phyloP scores from a whole-genome alignment of 2,329 filamentous ascomycete genomes.

The Harringtonia aguacate region DNA sequence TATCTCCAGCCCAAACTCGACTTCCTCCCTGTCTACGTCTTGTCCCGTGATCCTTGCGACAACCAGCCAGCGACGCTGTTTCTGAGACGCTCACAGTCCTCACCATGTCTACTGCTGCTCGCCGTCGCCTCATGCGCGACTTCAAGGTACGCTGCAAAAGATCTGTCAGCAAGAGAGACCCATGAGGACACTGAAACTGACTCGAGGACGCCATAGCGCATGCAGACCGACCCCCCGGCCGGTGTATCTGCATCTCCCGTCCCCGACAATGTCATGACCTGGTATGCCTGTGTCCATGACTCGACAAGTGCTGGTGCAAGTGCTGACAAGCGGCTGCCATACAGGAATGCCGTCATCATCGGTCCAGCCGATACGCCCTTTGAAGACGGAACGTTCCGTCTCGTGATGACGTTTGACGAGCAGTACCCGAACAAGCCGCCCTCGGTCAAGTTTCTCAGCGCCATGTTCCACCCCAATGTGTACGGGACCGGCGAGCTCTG shows the following conservation, averaged over 20 bases:
- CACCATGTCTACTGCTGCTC: conserved; percentile 75
- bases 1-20: too few relatives aligned
- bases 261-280: conserved; percentile 95
- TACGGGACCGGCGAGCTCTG: conserved; percentile 96
- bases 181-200: not conserved
- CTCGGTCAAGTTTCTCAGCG: conserved; percentile 94
- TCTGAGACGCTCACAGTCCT: not conserved
- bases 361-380: conserved; percentile 94
- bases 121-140: conserved; percentile 95
- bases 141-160: conserved; percentile 62
- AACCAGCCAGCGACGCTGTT: too few relatives aligned
- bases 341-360: conserved; percentile 96
- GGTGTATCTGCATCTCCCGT: conserved; percentile 94
- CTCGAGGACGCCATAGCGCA: conserved; percentile 51
- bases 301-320: too few relatives aligned
- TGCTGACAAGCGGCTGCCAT: not conserved
- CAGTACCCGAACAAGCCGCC: conserved; percentile 98
- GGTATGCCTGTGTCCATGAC: conserved; percentile 37
- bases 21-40: too few relatives aligned
- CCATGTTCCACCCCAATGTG: conserved; percentile 99
- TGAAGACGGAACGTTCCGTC: conserved; percentile 92
- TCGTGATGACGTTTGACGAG: conserved; percentile 99
- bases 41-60: not conserved
- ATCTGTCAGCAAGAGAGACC: not conserved
- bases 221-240: conserved; percentile 97